Evolutionary conservation across 257 asterid species (phyloP), one percentile per base, ranked within the genome.

Genomic region (Rauvolfia tetraphylla): DNA sequence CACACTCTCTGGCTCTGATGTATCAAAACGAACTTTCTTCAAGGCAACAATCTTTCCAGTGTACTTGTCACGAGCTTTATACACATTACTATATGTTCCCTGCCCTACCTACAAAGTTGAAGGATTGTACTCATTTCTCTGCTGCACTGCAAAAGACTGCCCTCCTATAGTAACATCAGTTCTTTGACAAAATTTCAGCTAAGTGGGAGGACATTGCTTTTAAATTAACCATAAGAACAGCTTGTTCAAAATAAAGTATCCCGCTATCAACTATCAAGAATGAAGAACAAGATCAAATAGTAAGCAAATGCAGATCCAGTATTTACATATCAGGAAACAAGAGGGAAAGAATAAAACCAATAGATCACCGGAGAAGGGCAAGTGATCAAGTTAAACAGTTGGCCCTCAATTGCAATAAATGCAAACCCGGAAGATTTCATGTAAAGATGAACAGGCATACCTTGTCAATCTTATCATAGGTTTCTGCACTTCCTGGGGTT

Each of bases 11-110:
- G 98, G 89, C 75, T 92, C 93, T 10, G 96, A 84, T 25, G 96
- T 93, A 84, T 93, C 96, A 53, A 93, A 91, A 12, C 94, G 89
- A 23, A 91, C 96, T 75, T 92, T 93, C 86, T 93, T 93, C 38
- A 93, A 63, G 23, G 97, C 98, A 20, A 93, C 94, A 8, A 90
- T 81, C 75, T 88, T 89, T 14, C 93, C 92, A 0, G 88, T 86
- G 53, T 83, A 81, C 76, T 80, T 88, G 41, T 92, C 98, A 58
- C 92, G 79, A 22, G 96, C 97, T 84, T 89, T 92, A 80, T 90
- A 92, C 3, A 91, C 96, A 68, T 92, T 92, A 89, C 94, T 92
- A 56, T 90, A 92, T 3, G 98, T 90, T 72, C 97, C 97, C 42
- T 87, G 86, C 15, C 98, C 97, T 73, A 87, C 67, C 95, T 89